Base-by-base conservation (phyloP, 345 rosid genomes). In the Populus alba region DNA sequence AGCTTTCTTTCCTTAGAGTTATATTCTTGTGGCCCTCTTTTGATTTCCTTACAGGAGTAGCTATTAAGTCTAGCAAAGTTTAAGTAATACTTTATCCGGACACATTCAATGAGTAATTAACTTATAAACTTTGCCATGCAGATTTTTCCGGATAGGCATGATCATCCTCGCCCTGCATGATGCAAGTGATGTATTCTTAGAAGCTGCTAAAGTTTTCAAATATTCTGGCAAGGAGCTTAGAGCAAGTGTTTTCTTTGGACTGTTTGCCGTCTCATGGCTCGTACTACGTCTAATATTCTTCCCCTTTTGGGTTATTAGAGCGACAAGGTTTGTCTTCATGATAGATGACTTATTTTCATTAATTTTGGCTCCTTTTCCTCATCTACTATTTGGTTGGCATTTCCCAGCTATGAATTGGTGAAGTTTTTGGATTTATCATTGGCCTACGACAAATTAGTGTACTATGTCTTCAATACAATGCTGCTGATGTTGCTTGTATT, bases 231-330 rank as follows among this genome's bases (percentile, higher is more conserved):
- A 79, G 66, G 99, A 97, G 84, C 83, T 92, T 72, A 92, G 94
- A 78, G 99, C 99, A 57, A 97, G 98, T 80, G 89, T 91, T n/a
- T 88, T 77, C 84, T 97, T 97, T 87, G 94, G 95, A 78, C 83
- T 97, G 33, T 97, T 97, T 88, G 94, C 97, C 59, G 23, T 91
- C 74, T 94, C 98, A 25, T 97, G 99, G 99, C 87, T 97, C n/a
- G 16, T 90, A 43, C 84, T 92, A 65, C 91, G 99, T 77, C 87
- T 97, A 72, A 85, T 97, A 78, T 90, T 89, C 93, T 94, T 92
- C 81, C 99, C 99, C 38, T 92, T 97, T 72, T 92, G 98, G 94
- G 87, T 97, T 67, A 92, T 97, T 85, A 80, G 75, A 84, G 62
- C 86, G 81, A 73, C 97, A 49, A 94, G 98, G 99, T 97, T 83